A percentile compares a stretch with the other conserved stretches of the same genome.
These are phyloP conservation scores for Monosporascus ibericus DNA, from an alignment of 2,329 filamentous ascomycete genomes.

Conservation along the genomic window DNA sequence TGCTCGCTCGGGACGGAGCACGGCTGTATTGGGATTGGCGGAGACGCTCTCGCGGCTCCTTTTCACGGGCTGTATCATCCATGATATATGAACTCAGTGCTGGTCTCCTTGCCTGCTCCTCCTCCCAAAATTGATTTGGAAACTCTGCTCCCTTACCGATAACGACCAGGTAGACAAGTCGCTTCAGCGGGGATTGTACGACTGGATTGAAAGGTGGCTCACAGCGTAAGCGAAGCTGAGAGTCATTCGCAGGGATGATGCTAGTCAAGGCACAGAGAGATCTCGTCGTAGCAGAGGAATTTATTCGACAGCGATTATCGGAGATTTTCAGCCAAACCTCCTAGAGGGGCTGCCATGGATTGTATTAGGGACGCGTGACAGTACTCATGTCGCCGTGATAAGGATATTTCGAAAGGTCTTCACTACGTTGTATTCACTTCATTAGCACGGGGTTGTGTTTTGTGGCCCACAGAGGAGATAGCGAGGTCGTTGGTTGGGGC, in stretches of 20 bases:
- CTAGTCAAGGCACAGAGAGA: neutral
- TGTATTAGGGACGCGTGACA: no score
- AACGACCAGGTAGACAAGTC: neutral
- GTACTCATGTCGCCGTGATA: no score
- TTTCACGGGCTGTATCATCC: slow-evolving; percentile 16
- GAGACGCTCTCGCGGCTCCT: slow-evolving; percentile 18
- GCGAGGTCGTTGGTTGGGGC: no score
- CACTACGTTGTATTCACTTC: no score
- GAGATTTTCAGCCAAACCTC: neutral
- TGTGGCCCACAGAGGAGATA: no score
- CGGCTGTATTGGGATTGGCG: slow-evolving; percentile 27
- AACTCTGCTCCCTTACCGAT: neutral
- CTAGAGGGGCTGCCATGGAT: no score
- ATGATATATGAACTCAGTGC: slow-evolving; percentile 9
- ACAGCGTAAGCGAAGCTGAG: neutral
- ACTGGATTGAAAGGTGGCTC: neutral
- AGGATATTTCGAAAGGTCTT: no score
- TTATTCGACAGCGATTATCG: neutral
- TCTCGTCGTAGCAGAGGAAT: neutral
- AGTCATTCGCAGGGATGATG: neutral
- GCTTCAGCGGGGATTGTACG: neutral
- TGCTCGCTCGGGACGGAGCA: slow-evolving; percentile 39
- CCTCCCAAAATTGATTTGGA: neutral
- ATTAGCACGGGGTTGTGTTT: no score
- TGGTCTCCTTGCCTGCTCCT: neutral